Evolutionary conservation across 768 basidiomycete genomes (phyloP), one percentile per base, ranked within the genome.

Genomic region (Dioszegia aurantiaca): DNA sequence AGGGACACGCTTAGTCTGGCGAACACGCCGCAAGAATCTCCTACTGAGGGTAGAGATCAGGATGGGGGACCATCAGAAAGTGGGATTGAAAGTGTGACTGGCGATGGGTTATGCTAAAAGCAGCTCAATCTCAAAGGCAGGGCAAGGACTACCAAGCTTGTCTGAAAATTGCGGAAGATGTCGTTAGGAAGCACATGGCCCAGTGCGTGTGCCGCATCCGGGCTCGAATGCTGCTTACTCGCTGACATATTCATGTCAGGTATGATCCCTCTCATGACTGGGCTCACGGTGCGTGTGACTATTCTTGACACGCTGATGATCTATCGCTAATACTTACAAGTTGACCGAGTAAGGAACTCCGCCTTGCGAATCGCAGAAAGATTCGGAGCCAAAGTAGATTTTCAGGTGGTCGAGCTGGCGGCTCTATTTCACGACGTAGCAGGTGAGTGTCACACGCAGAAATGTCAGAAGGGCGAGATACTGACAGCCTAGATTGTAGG

Each of bases 381-480:
- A 1, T 28, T 79, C 16, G 19, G 47, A 1, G 73, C 77, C 12
- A 77, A 77, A 40, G 84, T 85, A 2, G 88, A 93, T 78, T 76
- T 91, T 1, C 78, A 92, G 21, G 82, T 84, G 4, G 82, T 93
- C 23, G 90, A 93, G 75, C 79, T 93, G 45, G 86, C 87, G 28
- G 87, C 91, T n/a, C 82, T 94, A 37, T 82, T 93, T 43, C 91
- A 93, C 68, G 90, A 94, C 75, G 81, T 91, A 78, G 55, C 87
- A 83, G 73, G 77, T 83, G 23, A 85, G 88, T 21, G 27, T 84
- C 84, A 74, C 4, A 66, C 66, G 2, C 70, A 78, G 30, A 16
- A 23, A n/a, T 36, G 11, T 28, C 28, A 31, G 4, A 19, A 6
- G 11, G 8, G 46, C 17, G 17, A 11, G 24, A 2, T 10, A 28